These are phyloP conservation scores for Salix caprea DNA, from an alignment of 345 rosid genomes.

Conservation along the genomic window DNA sequence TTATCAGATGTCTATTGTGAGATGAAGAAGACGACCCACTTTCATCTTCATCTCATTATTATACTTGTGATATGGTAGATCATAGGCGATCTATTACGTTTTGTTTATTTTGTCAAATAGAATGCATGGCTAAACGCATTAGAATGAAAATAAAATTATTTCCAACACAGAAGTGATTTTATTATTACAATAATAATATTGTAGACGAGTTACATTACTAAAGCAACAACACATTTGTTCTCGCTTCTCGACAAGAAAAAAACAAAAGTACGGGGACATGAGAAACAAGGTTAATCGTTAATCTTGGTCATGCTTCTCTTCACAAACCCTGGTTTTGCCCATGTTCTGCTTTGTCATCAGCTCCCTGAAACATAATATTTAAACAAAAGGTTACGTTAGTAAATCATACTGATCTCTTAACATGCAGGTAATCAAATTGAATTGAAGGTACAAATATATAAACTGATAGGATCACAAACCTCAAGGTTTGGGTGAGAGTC, in stretches of 20 bases:
- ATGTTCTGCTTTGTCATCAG: background rate
- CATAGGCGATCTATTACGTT: too few species aligned
- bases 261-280: too few species aligned
- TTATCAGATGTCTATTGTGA: conserved; percentile 40
- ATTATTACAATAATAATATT: too few species aligned
- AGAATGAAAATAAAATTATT: too few species aligned
- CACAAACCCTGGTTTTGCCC: background rate
- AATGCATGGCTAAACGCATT: too few species aligned
- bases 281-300: too few species aligned
- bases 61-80: too few species aligned
- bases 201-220: too few species aligned
- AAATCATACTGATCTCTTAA: background rate
- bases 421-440: background rate
- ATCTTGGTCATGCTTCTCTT: background rate
- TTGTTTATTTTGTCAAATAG: too few species aligned
- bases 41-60: conserved; percentile 11
- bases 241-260: too few species aligned
- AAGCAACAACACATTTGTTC: too few species aligned
- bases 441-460: background rate
- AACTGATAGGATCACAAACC: background rate
- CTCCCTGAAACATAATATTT: background rate
- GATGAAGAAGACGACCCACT: conserved; percentile 16
- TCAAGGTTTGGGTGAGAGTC: background rate
- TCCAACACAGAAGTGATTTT: too few species aligned
- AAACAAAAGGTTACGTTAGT: background rate